Base-by-base conservation (phyloP, 805 yeast genomes). In the Saccharomycopsis vini region DNA sequence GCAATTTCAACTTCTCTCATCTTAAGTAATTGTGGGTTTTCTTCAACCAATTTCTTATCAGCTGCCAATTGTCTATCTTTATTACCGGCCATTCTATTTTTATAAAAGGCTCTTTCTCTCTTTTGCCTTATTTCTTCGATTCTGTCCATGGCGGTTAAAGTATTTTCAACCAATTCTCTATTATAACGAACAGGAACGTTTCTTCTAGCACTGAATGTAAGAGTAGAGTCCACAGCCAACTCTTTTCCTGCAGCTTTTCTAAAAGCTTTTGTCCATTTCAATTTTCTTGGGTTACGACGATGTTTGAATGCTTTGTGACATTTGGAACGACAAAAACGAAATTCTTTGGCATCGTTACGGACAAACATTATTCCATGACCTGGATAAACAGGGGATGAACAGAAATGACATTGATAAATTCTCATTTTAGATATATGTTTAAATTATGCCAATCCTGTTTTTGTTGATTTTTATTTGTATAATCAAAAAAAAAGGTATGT, bases 221-320 rank as follows among this genome's bases (percentile, higher is more conserved):
- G 74, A 3, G 98, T 89, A 4, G 95, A 83, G 60, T 92, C 98
- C 46, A 92, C 97, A 20, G 95, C 96, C 72, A 92, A 76, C 63
- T 92, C 98, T 65, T 92, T 92, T 58, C 98, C 98, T 36, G 97
- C 97, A 50, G 97, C 95, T 65, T 92, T 92, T 69, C 98, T 79
- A 75, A 92, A 92, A 1, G 98, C 97, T 66, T 92, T 92, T 45
- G 98, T 92, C 98, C 98, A 92, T 68, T 77, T 84, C 66, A 89
- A 79, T 67, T 92, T 92, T 70, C 98, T 81, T 56, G 98, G 98
- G 71, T 92, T 92, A 67, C 98, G 81, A 73, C 95, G 88, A 71
- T 88, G 94, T 64, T 92, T 92, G 79, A 92, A 92, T 44, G 88
- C 82, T 63, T 89, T 87, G 69, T 92, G 98, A 70, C 98, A 92